These are phyloP conservation scores for Aureobasidium mangrovei DNA, from an alignment of 2,329 filamentous ascomycete genomes.

Conservation along the genomic window DNA sequence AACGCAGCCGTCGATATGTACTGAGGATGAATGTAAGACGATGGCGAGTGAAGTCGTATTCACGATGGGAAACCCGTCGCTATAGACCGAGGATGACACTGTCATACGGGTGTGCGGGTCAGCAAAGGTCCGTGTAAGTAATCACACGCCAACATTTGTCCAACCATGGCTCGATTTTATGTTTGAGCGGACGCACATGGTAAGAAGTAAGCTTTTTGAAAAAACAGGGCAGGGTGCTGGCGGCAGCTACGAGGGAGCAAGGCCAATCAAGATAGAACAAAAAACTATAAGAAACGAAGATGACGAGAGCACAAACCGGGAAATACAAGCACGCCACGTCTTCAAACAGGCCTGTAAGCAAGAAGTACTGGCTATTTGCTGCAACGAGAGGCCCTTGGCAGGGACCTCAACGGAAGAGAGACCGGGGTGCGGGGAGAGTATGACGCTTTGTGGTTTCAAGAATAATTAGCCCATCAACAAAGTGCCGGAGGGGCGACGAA, in stretches of 20 bases:
- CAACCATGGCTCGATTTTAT: neutral
- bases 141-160: conserved; percentile 3
- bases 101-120: conserved; percentile 17
- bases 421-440: conserved; percentile 1
- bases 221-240: neutral
- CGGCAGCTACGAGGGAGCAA: neutral
- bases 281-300: neutral
- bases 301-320: neutral
- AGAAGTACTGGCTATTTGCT: conserved; percentile 5
- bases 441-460: neutral
- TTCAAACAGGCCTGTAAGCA: neutral
- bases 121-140: conserved; percentile 3
- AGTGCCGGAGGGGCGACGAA: neutral
- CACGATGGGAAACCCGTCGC: neutral
- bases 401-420: neutral
- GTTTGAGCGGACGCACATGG: conserved; percentile 2
- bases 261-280: neutral
- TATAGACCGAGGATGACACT: conserved; percentile 1
- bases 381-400: conserved; percentile 1
- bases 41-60: too few species aligned
- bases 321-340: neutral
- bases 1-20: too few species aligned
- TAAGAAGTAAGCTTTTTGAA: conserved; percentile 1
- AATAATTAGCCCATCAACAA: neutral
- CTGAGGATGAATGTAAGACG: too few species aligned